phyloP scores from a whole-genome alignment of 495 filamentous ascomycete species.

The Hypoxylon rickii region DNA sequence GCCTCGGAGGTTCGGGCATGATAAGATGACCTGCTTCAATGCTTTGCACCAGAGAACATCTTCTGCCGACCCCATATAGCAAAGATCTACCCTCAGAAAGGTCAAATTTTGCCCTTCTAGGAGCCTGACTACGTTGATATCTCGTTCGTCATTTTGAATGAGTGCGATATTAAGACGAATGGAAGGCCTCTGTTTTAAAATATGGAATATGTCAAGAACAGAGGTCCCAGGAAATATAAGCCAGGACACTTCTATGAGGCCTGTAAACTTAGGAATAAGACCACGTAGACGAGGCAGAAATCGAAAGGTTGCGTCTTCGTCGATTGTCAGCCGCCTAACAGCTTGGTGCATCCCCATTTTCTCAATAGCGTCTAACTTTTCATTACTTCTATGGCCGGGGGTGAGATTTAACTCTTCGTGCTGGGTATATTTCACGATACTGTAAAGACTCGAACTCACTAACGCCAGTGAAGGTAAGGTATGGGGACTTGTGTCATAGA shows the following conservation, averaged over 20 bases:
- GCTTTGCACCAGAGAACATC: background rate
- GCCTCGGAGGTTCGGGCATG: conserved; percentile 1
- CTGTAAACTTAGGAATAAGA: conserved; percentile 10
- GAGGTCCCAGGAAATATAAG: no score
- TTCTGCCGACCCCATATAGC: background rate
- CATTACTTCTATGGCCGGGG: background rate
- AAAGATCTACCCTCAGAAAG: background rate
- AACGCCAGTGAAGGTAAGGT: background rate
- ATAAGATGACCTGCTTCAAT: background rate
- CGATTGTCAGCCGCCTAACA: conserved; percentile 1
- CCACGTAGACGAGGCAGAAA: background rate
- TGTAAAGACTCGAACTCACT: conserved; percentile 2
- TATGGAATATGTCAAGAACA: no score
- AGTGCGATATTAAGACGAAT: background rate
- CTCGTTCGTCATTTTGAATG: no score
- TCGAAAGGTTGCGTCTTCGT: no score
- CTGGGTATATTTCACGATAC: conserved; percentile 2
- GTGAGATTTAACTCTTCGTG: conserved; percentile 1
- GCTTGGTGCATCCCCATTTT: background rate
- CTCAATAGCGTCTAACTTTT: background rate
- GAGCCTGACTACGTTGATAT: no score
- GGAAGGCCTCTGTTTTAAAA: background rate
- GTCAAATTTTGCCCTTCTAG: no score
- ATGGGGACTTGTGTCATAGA: conserved; percentile 1
- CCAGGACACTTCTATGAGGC: background rate